Conservation (phyloP, 371 early-diverging fungal species). For the Mucor saturninus region DNA sequence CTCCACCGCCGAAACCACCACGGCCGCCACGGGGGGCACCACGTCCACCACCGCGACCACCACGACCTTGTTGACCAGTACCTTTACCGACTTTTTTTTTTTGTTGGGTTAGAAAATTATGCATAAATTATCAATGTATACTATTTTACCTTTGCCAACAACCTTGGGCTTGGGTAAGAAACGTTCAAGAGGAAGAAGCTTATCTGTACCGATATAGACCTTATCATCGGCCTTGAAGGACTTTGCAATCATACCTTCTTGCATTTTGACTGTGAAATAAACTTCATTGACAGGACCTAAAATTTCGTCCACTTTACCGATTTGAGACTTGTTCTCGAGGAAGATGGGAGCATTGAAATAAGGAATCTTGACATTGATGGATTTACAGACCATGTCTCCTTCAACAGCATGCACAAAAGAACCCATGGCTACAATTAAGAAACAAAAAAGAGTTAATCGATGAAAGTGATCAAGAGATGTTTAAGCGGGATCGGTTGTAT, state of each 20-base stretch:
- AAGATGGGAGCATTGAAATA: constrained; percentile 99
- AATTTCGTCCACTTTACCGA: constrained; percentile 99
- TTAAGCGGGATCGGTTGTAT: too few species aligned
- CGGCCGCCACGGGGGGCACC: constrained; percentile 39
- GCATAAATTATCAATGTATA: not conserved
- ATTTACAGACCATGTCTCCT: constrained; percentile 96
- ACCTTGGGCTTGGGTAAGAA: constrained; percentile 95
- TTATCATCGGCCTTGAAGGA: constrained; percentile 90
- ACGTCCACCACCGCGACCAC: constrained; percentile 51
- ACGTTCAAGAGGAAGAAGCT: constrained; percentile 93
- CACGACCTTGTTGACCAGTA: constrained; percentile 53
- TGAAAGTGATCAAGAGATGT: too few species aligned
- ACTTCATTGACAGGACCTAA: constrained; percentile 98
- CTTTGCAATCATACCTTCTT: constrained; percentile 91
- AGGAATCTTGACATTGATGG: constrained; percentile 92
- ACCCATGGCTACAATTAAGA: constrained; percentile 77
- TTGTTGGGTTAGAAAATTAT: not conserved
- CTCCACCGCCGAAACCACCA: constrained; percentile 39
- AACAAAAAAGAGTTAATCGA: too few species aligned
- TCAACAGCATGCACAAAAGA: constrained; percentile 94
- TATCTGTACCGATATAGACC: constrained; percentile 93
- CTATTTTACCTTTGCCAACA: constrained; percentile 58
- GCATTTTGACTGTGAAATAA: constrained; percentile 95
- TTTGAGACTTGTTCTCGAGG: constrained; percentile 95
- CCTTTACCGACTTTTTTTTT: constrained; percentile 33